Conservation (phyloP, 2,329 filamentous ascomycete genomes). For the Colletotrichum eremochloae region DNA sequence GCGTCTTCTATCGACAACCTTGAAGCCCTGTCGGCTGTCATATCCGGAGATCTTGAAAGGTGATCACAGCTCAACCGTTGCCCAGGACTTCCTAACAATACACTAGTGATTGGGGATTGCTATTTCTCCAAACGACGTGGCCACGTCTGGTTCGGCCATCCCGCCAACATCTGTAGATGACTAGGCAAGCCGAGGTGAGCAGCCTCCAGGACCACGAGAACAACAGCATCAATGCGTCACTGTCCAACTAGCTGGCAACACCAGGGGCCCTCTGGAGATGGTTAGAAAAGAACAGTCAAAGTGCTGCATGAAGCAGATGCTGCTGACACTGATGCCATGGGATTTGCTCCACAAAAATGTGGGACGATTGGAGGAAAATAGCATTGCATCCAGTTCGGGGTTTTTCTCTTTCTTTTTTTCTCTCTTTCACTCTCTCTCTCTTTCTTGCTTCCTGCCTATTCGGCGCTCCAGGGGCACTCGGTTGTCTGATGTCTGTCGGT, state of each 20-base stretch:
- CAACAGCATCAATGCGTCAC: neutral
- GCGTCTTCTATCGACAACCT: neutral
- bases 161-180: neutral
- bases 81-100: neutral
- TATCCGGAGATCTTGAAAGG: neutral
- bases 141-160: neutral
- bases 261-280: neutral
- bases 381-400: conserved; percentile 18
- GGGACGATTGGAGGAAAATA: conserved; percentile 10
- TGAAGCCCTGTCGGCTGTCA: conserved; percentile 13
- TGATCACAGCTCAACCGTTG: neutral
- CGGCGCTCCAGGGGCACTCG: conserved; percentile 26
- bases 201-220: neutral
- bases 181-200: neutral
- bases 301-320: neutral
- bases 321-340: neutral
- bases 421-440: neutral
- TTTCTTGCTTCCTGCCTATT: neutral
- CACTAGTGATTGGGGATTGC: neutral
- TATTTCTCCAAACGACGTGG: neutral
- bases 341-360: neutral
- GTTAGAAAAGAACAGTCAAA: neutral
- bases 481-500: conserved; percentile 39
- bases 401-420: conserved; percentile 7
- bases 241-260: neutral